Conservation (phyloP, 1,284 basidiomycete species). For the Cryptococcus deneoformans region DNA sequence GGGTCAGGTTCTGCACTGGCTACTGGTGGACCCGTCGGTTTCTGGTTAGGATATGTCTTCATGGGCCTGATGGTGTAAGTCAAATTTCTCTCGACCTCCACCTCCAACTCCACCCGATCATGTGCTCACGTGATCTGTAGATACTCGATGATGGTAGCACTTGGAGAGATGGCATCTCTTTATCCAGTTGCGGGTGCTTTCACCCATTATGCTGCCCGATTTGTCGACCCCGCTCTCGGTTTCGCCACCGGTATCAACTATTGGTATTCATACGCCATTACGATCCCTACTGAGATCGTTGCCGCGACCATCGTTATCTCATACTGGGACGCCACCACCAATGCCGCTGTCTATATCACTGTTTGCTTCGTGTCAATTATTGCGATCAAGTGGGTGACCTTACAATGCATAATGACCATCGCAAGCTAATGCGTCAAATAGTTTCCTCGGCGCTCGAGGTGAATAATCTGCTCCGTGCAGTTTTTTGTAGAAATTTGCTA, state of each 20-base stretch:
- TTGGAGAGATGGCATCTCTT: conserved; percentile 51
- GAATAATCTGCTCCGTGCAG: conserved; percentile 29
- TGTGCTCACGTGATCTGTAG: conserved; percentile 4
- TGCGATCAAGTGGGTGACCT: conserved; percentile 40
- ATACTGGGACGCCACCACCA: conserved; percentile 45
- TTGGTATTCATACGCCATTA: conserved; percentile 36
- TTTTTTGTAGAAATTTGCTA: conserved; percentile 30
- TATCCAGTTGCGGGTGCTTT: conserved; percentile 43
- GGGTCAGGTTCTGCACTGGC: conserved; percentile 52
- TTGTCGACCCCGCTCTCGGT: conserved; percentile 54
- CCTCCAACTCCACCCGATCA: not conserved
- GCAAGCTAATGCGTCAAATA: not conserved
- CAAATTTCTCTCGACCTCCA: not conserved
- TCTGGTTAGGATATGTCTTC: conserved; percentile 42
- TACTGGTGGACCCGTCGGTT: conserved; percentile 52
- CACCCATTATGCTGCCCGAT: conserved; percentile 47
- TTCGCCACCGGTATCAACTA: conserved; percentile 50
- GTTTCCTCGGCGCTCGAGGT: conserved; percentile 43
- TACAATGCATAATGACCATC: not conserved
- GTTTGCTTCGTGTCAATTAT: conserved; percentile 37
- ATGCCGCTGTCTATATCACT: conserved; percentile 50
- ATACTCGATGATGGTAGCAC: conserved; percentile 43
- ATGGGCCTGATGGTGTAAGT: conserved; percentile 40
- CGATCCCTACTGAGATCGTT: conserved; percentile 27
- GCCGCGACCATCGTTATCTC: conserved; percentile 39